Conservation (phyloP, 495 filamentous ascomycete species). For the Talaromyces borbonicus region DNA sequence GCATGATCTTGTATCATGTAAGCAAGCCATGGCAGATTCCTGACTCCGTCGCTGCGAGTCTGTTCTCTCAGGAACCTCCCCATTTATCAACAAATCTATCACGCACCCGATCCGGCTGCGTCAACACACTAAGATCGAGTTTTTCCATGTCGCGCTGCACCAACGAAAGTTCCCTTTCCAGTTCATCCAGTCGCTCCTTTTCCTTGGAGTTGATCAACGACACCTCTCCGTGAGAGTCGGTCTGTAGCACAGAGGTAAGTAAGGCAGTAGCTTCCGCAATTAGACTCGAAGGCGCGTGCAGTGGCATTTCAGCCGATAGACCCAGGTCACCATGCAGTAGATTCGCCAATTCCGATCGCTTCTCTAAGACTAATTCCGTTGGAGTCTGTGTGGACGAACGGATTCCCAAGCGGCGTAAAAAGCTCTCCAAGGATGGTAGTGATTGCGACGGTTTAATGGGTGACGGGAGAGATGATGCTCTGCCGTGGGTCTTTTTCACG, state of each 20-base stretch:
- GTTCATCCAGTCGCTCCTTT: conserved; percentile 16
- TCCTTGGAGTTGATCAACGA: conserved; percentile 21
- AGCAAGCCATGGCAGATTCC: too few relatives aligned
- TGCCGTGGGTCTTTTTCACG: conserved; percentile 3
- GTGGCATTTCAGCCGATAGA: conserved; percentile 23
- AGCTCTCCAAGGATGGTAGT: conserved; percentile 22
- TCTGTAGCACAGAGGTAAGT: conserved; percentile 23
- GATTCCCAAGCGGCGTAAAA: conserved; percentile 31
- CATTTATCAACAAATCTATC: conserved; percentile 13
- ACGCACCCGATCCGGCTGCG: conserved; percentile 23
- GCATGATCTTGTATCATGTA: too few relatives aligned
- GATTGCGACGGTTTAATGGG: neutral
- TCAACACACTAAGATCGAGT: conserved; percentile 26
- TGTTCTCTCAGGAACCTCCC: neutral
- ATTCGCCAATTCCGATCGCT: conserved; percentile 21
- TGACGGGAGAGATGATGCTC: neutral
- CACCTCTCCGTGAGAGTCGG: conserved; percentile 20
- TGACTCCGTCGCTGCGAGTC: too few relatives aligned
- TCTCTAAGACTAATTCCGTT: conserved; percentile 17
- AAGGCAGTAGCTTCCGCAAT: conserved; percentile 25
- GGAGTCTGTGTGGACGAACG: conserved; percentile 9
- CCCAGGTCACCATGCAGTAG: conserved; percentile 15
- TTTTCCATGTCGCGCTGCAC: conserved; percentile 27
- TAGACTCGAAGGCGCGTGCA: conserved; percentile 18
- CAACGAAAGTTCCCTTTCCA: conserved; percentile 20